Evolutionary conservation across 345 rosid genomes (phyloP).

Genomic region (sweet orange (Citrus sinensis)): DNA sequence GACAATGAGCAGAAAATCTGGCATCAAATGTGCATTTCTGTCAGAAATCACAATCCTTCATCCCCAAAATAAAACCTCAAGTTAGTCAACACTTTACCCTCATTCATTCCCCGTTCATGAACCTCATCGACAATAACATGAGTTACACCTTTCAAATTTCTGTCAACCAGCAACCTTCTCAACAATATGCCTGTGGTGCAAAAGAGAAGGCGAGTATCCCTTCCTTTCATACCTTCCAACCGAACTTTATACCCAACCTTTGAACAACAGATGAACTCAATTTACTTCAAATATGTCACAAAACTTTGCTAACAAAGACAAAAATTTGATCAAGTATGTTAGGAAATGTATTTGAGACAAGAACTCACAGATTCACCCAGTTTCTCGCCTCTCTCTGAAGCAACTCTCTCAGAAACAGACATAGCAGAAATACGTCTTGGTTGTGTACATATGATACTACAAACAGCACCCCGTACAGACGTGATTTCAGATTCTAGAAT

Average conservation of each 20-base stretch:
- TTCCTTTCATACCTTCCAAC: slow-evolving; percentile 87
- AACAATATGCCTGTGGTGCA: slow-evolving; percentile 94
- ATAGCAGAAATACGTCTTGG: slow-evolving; percentile 93
- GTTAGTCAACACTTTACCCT: slow-evolving; percentile 48
- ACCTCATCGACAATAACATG: slow-evolving; percentile 95
- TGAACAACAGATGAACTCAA: slow-evolving; percentile 18
- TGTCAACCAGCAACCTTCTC: slow-evolving; percentile 87
- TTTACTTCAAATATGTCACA: slow-evolving; percentile 2
- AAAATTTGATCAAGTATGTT: slow-evolving; percentile 14
- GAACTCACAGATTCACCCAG: slow-evolving; percentile 92
- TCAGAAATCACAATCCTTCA: slow-evolving; percentile 29
- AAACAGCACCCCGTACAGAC: slow-evolving; percentile 65
- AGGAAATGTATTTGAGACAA: slow-evolving; percentile 9
- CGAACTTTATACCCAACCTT: slow-evolving; percentile 97
- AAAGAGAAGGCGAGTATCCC: slow-evolving; percentile 83
- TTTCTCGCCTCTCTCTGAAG: slow-evolving; percentile 90
- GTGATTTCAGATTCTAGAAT: slow-evolving; percentile 77
- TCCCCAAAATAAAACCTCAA: slow-evolving; percentile 17
- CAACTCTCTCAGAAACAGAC: slow-evolving; percentile 93
- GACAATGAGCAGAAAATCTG: slow-evolving; percentile 91
- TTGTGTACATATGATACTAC: slow-evolving; percentile 92
- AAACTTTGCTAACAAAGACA: slow-evolving; percentile 3
- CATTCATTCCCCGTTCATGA: slow-evolving; percentile 98
- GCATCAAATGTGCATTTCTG: slow-evolving; percentile 20
- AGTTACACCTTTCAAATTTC: slow-evolving; percentile 77